These are phyloP conservation scores for Dactylis glomerata DNA, from an alignment of 176 grass and related monocot genomes.

Conservation along the genomic window DNA sequence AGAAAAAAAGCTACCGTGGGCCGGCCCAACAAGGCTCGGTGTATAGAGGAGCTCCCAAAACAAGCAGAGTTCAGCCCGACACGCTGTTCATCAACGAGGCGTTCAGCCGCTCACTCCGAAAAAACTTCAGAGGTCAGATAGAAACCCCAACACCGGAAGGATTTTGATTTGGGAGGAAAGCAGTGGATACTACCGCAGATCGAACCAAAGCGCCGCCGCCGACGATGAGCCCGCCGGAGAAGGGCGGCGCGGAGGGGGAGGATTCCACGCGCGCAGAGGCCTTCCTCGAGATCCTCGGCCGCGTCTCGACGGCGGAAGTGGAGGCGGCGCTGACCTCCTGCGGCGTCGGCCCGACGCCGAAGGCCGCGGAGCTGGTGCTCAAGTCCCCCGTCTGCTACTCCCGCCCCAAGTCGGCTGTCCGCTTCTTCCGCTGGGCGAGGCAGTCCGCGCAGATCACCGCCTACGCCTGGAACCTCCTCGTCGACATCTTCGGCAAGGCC, in stretches of 20 bases:
- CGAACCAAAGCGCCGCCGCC: neutral
- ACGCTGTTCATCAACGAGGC: neutral
- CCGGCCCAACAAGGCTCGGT: no score
- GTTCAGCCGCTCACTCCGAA: neutral
- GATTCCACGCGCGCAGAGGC: conserved; percentile 23
- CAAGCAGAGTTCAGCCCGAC: neutral
- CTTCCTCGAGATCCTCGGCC: conserved; percentile 47
- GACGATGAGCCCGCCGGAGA: conserved; percentile 38
- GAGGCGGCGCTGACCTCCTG: conserved; percentile 49
- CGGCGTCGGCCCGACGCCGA: conserved; percentile 44
- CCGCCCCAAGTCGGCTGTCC: conserved; percentile 48
- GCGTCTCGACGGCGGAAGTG: conserved; percentile 32
- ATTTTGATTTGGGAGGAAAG: neutral
- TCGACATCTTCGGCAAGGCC: conserved; percentile 82
- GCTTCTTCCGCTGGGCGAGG: conserved; percentile 74
- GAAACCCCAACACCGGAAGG: neutral
- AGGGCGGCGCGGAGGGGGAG: conserved; percentile 22
- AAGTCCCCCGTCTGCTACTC: conserved; percentile 46
- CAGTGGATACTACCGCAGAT: conserved; percentile 16
- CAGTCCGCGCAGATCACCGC: conserved; percentile 39
- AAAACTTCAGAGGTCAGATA: neutral
- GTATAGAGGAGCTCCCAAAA: no score
- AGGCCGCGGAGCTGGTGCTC: conserved; percentile 64
- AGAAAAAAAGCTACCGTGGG: no score
- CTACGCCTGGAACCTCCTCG: conserved; percentile 75